Base-by-base conservation (phyloP, 768 basidiomycete genomes). In the Lactarius trivialis region DNA sequence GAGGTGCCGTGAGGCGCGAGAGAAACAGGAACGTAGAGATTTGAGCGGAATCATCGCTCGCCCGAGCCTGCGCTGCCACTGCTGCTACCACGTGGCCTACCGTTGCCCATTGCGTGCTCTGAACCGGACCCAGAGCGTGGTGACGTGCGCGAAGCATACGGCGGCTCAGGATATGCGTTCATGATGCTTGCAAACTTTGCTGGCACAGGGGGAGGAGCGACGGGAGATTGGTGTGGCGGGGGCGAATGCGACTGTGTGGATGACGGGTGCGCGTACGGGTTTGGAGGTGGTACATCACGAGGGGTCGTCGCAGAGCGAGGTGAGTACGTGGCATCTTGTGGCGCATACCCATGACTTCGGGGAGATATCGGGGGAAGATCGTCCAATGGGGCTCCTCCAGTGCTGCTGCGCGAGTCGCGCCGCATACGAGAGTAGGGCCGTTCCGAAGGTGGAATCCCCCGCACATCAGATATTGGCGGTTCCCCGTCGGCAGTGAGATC, bases 121-220 rank as follows among this genome's bases (percentile, higher is more conserved):
- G 71, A 70, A 7, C 65, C 68, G 8, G 72, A 68, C 55, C 70
- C 72, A 17, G 71, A 71, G 33, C 68, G 68, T 7, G 71, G 64
- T 17, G 70, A 68, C 12, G 70, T 64, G 26, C 63, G 63, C 8
- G 63, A 64, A 19, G 67, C 64, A 37, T 58, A 65, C 14, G 73
- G 70, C 33, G 72, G 71, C 1, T 75, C 70, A 9, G 83, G 78
- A 70, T 85, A 86, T n/a, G 85, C 85, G 67, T 85, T 82, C 85
- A 88, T 83, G 65, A 88, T 85, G 62, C 80, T 83, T 36, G 84
- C 87, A 70, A 87, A 82, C 57, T 84, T 80, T 30, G 84, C 75
- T 2, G 83, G 79, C 9, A 81, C 74, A 0, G 76, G 66, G 24
- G 71, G 72, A 26, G 73, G 67, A 34, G 70, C 59, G 33, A 71